Evolutionary conservation across 1,284 basidiomycete species (phyloP).

Genomic region (Cutaneotrichosporon cavernicola): DNA sequence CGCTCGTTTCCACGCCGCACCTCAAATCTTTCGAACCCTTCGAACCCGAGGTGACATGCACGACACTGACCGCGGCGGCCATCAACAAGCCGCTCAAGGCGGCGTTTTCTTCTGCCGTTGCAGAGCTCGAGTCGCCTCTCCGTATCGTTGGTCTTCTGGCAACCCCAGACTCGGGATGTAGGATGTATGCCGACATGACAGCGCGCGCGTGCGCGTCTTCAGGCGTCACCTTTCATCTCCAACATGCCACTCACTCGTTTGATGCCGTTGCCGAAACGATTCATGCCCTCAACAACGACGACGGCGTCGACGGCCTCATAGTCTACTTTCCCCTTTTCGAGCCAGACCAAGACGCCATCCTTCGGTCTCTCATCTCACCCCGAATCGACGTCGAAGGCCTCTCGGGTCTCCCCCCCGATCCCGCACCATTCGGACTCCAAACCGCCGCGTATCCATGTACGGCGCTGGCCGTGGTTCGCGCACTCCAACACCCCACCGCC

Average conservation of each 20-base stretch:
- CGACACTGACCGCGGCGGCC: constrained; percentile 15
- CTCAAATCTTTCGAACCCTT: constrained; percentile 10
- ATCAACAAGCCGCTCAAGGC: constrained; percentile 21
- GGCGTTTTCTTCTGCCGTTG: constrained; percentile 13
- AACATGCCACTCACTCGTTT: constrained; percentile 18
- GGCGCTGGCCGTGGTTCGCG: constrained; percentile 32
- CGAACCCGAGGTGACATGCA: constrained; percentile 7
- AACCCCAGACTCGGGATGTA: constrained; percentile 31
- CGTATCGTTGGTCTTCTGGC: constrained; percentile 36
- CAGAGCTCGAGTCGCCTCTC: constrained; percentile 23
- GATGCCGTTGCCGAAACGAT: constrained; percentile 21
- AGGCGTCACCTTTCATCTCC: constrained; percentile 26
- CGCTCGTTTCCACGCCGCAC: constrained; percentile 19
- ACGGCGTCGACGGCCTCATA: constrained; percentile 31
- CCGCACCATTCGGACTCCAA: constrained; percentile 13
- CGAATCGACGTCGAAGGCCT: constrained; percentile 40
- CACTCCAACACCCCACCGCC: constrained; percentile 24
- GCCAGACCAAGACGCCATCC: constrained; percentile 25
- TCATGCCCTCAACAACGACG: constrained; percentile 26
- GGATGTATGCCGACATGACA: constrained; percentile 34
- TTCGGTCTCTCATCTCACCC: constrained; percentile 30
- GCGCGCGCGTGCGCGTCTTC: constrained; percentile 22
- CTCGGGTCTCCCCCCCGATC: constrained; percentile 17
- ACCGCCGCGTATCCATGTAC: constrained; percentile 35
- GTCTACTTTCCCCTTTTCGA: constrained; percentile 35